Base-by-base conservation (phyloP, 305 asterid genomes). In the Fraxinus velutina region DNA sequence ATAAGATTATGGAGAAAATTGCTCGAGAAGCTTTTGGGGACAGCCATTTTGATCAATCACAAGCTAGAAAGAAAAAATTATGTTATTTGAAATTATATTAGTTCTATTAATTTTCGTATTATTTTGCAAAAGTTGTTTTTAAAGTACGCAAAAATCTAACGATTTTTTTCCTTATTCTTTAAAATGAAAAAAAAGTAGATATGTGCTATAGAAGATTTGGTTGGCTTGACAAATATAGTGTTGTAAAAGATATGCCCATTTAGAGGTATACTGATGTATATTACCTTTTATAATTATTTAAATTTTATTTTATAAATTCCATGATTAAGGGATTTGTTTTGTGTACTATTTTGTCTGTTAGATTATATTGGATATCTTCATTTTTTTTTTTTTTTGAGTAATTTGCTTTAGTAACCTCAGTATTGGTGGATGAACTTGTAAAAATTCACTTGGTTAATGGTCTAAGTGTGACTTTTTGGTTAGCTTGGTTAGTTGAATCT, bases 1-100 rank as follows among this genome's bases (percentile, higher is more conserved):
- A 95, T 84, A 97, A 93, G 94, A 91, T 93, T 89, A 92, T 95
- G 98, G 99, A 95, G 92, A 98, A 95, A 91, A 93, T 95, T 85
- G 98, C 97, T 6, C 93, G 97, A 79, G 98, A 98, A 37, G 98
- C 99, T 84, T 93, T 95, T 88, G 34, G 99, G 97, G 36, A 97
- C 96, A 17, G 97, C 98, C 83, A 92, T 93, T 90, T 84, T 95
- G 84, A 97, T 92, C 86, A 91, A 92, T 88, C 97, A 95, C 86
- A 95, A 92, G 84, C 64, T 86, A 86, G 98, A 92, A 83, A 91
- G 89, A 86, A 94, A 93, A 84, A 95, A 90, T 97, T 95, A 86
- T 8, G 92, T 64, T 7, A 5, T 6, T 0, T 15, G 21, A 6
- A 19, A 57, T 17, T 17, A 57, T 6, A 19, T 21, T n/a, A 55